Percentiles rank a stretch among this genome's conserved stretches.
Evolutionary conservation across 768 basidiomycete species (phyloP).

Genomic region (Kwoniella shandongensis): DNA sequence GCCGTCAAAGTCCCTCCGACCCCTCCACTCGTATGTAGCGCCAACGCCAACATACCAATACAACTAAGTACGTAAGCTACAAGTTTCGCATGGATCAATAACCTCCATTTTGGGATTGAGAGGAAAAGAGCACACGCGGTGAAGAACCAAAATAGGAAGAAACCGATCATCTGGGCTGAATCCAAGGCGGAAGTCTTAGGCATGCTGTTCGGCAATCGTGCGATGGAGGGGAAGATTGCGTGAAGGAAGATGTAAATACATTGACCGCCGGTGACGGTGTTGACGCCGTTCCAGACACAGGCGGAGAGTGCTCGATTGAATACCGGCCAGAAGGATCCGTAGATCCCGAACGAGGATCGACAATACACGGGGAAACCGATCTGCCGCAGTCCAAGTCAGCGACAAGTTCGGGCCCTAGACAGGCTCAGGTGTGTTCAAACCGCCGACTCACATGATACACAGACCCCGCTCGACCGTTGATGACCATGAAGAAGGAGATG

Average conservation of each 20-base stretch:
- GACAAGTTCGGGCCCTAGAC: neutral
- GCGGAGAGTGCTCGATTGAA: slow-evolving; percentile 34
- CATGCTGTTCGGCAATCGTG: slow-evolving; percentile 32
- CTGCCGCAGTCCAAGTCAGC: slow-evolving; percentile 8
- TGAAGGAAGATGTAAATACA: slow-evolving; percentile 38
- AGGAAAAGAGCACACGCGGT: slow-evolving; percentile 17
- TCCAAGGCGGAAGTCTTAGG: slow-evolving; percentile 14
- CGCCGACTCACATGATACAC: slow-evolving; percentile 39
- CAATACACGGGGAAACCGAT: slow-evolving; percentile 31
- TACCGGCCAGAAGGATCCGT: slow-evolving; percentile 34
- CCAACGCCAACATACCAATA: slow-evolving; percentile 34
- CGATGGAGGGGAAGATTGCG: slow-evolving; percentile 38
- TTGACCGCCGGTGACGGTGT: slow-evolving; percentile 37
- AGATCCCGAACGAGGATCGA: slow-evolving; percentile 42
- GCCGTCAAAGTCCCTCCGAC: slow-evolving; percentile 26
- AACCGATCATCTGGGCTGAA: slow-evolving; percentile 30
- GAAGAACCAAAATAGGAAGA: slow-evolving; percentile 30
- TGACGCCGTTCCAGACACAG: slow-evolving; percentile 33
- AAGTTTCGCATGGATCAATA: slow-evolving; percentile 33
- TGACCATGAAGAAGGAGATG: slow-evolving; percentile 36
- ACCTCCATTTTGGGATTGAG: slow-evolving; percentile 31
- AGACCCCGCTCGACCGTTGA: slow-evolving; percentile 34
- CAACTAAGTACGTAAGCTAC: slow-evolving; percentile 29
- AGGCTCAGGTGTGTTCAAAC: neutral
- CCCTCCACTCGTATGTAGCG: slow-evolving; percentile 20